Evolutionary conservation across 257 asterid species (phyloP).

Genomic region (Solanum arcanum): DNA sequence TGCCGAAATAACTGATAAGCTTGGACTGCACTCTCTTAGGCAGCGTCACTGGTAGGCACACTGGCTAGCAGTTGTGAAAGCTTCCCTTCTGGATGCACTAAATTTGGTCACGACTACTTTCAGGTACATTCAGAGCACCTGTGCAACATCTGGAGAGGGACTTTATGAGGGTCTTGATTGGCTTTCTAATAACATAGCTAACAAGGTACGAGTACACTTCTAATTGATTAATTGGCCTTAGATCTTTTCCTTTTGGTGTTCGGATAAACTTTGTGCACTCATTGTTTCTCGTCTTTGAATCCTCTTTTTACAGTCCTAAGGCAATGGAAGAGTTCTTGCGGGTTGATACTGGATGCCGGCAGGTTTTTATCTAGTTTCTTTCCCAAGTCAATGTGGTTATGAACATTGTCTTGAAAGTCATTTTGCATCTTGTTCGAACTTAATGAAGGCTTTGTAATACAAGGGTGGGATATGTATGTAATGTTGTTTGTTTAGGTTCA

Average conservation of each 20-base stretch:
- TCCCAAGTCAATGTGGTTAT: not conserved
- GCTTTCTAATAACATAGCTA: not conserved
- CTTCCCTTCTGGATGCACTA: not conserved
- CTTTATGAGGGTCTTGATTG: not conserved
- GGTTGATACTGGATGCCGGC: slow-evolving; percentile 3
- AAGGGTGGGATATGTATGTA: not conserved
- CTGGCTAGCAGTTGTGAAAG: not conserved
- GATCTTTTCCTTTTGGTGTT: not conserved
- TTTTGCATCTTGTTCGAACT: not conserved
- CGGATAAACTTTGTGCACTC: not conserved
- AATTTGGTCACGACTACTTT: not conserved
- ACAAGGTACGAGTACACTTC: not conserved
- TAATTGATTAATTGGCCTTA: not conserved
- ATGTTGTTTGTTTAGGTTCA: not conserved
- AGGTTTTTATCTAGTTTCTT: not conserved
- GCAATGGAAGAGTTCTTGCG: not conserved
- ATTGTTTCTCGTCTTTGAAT: not conserved
- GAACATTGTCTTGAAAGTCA: not conserved
- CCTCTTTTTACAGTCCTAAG: not conserved
- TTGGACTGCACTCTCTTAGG: not conserved
- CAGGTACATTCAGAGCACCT: not conserved
- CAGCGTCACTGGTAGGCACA: not conserved
- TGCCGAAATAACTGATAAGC: not conserved
- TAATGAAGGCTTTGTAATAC: not conserved
- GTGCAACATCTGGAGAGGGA: not conserved